A percentile compares a stretch with the other conserved stretches of the same genome.
Conservation (phyloP, 805 yeast species). For the Saccharomyces kudriavzevii region DNA sequence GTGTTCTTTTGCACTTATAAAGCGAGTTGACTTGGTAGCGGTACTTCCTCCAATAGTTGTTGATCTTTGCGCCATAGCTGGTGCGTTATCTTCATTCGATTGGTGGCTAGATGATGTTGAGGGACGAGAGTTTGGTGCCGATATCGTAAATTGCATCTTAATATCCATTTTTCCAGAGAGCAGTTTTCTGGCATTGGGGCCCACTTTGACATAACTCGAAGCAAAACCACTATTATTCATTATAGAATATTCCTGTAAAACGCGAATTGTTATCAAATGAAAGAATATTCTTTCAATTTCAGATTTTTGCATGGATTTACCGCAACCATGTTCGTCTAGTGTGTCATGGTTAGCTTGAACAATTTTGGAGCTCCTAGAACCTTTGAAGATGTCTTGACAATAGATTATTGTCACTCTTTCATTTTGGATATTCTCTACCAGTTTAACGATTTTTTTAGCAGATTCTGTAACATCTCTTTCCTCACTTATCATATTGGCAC, state of each 20-base stretch:
- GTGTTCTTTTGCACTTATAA: slow-evolving; percentile 12
- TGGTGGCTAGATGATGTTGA: slow-evolving; percentile 3
- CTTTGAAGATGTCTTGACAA: slow-evolving; percentile 77
- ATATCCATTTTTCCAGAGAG: slow-evolving; percentile 39
- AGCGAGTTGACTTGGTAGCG: slow-evolving; percentile 1
- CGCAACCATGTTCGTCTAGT: slow-evolving; percentile 59
- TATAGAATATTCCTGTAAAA: slow-evolving; percentile 62
- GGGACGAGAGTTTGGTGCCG: slow-evolving; percentile 15
- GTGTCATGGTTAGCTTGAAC: slow-evolving; percentile 53
- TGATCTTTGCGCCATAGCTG: background rate
- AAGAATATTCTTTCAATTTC: slow-evolving; percentile 79
- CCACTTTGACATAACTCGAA: slow-evolving; percentile 60
- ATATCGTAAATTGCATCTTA: slow-evolving; percentile 41
- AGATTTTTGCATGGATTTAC: slow-evolving; percentile 51
- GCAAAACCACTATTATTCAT: slow-evolving; percentile 78
- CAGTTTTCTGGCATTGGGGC: slow-evolving; percentile 44
- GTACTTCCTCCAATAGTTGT: background rate
- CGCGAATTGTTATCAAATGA: slow-evolving; percentile 57
- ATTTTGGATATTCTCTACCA: slow-evolving; percentile 49
- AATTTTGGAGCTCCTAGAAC: slow-evolving; percentile 59
- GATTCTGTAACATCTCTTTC: slow-evolving; percentile 61
- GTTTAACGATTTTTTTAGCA: slow-evolving; percentile 49
- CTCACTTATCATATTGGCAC: slow-evolving; percentile 36
- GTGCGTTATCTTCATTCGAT: background rate
- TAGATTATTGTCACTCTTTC: slow-evolving; percentile 68